These are phyloP conservation scores for Chaetomium globosum DNA, from an alignment of 2,329 filamentous ascomycete genomes.

Conservation along the genomic window DNA sequence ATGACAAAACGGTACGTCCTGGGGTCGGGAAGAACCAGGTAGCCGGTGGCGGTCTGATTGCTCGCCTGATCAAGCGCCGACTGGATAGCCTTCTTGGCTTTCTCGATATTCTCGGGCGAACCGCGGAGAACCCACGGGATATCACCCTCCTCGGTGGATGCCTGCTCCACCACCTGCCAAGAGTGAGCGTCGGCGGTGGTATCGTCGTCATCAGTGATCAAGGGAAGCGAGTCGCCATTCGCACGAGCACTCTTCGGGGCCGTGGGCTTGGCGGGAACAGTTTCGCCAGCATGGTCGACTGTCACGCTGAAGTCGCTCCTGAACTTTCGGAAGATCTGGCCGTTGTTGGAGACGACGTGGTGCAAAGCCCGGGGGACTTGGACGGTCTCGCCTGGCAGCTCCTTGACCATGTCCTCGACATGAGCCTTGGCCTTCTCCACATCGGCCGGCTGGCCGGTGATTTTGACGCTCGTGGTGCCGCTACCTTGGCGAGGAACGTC, in stretches of 20 bases:
- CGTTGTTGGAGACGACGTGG: conserved; percentile 82
- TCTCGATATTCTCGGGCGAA: conserved; percentile 73
- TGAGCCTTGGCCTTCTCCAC: conserved; percentile 87
- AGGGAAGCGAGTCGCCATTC: conserved; percentile 69
- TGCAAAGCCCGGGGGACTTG: conserved; percentile 80
- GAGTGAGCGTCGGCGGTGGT: conserved; percentile 69
- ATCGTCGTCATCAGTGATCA: conserved; percentile 86
- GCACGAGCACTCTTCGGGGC: conserved; percentile 48
- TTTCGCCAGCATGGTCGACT: conserved; percentile 84
- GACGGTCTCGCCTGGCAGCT: conserved; percentile 86
- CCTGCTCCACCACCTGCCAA: conserved; percentile 75
- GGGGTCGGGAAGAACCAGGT: conserved; percentile 86
- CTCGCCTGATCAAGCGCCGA: conserved; percentile 71
- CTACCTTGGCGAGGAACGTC: conserved; percentile 91
- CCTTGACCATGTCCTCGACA: conserved; percentile 76
- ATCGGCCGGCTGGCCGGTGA: conserved; percentile 75
- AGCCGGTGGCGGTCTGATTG: conserved; percentile 74
- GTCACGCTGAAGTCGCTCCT: conserved; percentile 84
- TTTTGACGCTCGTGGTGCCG: conserved; percentile 80
- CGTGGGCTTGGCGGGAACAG: conserved; percentile 70
- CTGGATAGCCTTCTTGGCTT: conserved; percentile 75
- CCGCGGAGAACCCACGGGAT: conserved; percentile 92
- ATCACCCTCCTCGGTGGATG: conserved; percentile 61
- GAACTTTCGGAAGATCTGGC: conserved; percentile 89
- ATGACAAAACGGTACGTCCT: conserved; percentile 88